Conservation (phyloP, 768 basidiomycete genomes). For the Lanmaoa rubissima region DNA sequence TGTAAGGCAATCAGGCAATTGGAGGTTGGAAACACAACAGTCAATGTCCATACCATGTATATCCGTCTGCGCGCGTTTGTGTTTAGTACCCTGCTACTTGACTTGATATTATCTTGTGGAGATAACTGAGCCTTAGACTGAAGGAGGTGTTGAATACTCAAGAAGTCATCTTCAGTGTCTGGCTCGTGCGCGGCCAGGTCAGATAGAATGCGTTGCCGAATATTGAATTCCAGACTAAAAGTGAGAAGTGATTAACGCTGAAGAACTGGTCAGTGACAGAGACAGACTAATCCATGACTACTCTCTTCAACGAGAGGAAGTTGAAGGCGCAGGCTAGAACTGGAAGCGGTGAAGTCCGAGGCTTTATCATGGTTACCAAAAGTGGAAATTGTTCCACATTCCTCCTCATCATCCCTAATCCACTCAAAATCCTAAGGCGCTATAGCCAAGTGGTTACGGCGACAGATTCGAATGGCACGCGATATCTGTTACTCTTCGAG, state of each 20-base stretch:
- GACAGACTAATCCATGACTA: conserved; percentile 51
- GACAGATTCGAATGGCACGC: conserved; percentile 57
- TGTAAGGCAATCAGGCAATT: conserved; percentile 3
- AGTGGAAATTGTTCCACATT: not conserved
- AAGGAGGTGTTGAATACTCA: conserved; percentile 54
- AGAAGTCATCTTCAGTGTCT: conserved; percentile 44
- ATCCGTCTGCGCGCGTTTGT: conserved; percentile 27
- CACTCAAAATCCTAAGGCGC: conserved; percentile 27
- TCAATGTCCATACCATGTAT: conserved; percentile 53
- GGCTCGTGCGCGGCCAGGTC: conserved; percentile 66
- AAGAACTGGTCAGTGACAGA: not conserved
- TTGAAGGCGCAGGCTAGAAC: not conserved
- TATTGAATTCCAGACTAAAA: conserved; percentile 70
- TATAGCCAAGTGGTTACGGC: conserved; percentile 81
- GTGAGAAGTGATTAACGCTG: not conserved
- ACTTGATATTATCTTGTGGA: conserved; percentile 14
- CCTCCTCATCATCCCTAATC: no score
- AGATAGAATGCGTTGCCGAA: conserved; percentile 70
- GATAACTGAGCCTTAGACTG: conserved; percentile 57
- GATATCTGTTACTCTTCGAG: conserved; percentile 39
- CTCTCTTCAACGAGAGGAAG: not conserved
- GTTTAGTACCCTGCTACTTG: conserved; percentile 23
- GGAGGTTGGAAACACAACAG: not conserved
- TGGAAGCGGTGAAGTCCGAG: not conserved
- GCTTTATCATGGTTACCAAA: not conserved